These are phyloP conservation scores for Myxozyma geophila DNA, from an alignment of 805 yeast genomes.

Conservation along the genomic window DNA sequence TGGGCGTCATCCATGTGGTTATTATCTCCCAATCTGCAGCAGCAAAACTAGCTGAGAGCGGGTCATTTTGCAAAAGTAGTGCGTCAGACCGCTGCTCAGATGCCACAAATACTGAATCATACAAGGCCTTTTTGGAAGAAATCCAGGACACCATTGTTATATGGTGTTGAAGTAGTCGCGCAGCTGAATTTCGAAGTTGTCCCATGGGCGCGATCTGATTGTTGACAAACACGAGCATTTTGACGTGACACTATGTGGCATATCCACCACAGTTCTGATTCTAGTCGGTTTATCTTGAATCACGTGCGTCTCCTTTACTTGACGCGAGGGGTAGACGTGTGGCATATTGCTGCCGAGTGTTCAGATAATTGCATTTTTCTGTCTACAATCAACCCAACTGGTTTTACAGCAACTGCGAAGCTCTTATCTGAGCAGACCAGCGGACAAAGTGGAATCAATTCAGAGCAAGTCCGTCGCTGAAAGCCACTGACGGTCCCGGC, in stretches of 20 bases:
- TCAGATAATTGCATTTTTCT: no score
- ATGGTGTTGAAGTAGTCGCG: neutral
- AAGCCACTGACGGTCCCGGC: slow-evolving; percentile 1
- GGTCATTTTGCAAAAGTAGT: slow-evolving; percentile 5
- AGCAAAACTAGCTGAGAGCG: neutral
- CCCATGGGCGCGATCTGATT: neutral
- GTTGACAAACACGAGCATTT: slow-evolving; percentile 8
- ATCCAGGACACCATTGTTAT: slow-evolving; percentile 2
- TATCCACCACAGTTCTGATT: neutral
- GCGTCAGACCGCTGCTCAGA: slow-evolving; percentile 19
- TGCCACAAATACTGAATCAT: slow-evolving; percentile 27
- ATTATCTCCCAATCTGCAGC: slow-evolving; percentile 26
- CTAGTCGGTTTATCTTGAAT: neutral
- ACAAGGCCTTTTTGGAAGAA: slow-evolving; percentile 6
- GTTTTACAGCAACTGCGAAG: no score
- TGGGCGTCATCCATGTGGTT: slow-evolving; percentile 32
- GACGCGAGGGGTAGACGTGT: neutral
- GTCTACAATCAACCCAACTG: no score
- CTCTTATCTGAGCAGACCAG: no score
- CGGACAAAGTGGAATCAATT: neutral
- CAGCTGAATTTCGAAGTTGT: neutral
- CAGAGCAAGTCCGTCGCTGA: neutral
- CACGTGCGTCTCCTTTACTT: slow-evolving; percentile 8
- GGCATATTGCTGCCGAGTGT: neutral
- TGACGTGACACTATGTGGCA: neutral